Evolutionary conservation across 129 eudicot genomes (phyloP).

Genomic region (Escallonia rubra): DNA sequence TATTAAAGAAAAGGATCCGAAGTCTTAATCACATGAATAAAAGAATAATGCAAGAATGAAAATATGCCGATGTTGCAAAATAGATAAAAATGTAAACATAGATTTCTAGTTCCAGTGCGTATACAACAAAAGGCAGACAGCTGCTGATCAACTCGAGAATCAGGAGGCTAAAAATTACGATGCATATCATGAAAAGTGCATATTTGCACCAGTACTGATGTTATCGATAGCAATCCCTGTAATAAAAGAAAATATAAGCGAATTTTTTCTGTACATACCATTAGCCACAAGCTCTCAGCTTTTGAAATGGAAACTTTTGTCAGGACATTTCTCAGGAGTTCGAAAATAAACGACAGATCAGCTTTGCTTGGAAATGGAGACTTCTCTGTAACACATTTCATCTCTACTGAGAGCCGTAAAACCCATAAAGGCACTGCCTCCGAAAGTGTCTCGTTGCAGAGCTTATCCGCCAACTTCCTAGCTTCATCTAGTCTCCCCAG

Average conservation of each 20-base stretch:
- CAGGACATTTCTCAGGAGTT: constrained; percentile 44
- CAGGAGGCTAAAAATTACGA: too few relatives aligned
- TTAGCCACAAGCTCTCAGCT: constrained; percentile 74
- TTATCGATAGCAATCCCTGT: too few relatives aligned
- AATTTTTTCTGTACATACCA: constrained; percentile 44
- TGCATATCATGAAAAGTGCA: too few relatives aligned
- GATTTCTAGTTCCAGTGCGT: not conserved
- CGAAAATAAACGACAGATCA: constrained; percentile 38
- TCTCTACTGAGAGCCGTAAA: constrained; percentile 55
- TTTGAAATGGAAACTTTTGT: constrained; percentile 37
- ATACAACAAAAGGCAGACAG: not conserved
- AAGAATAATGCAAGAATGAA: too few relatives aligned
- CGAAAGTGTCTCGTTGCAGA: constrained; percentile 46
- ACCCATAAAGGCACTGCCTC: constrained; percentile 55
- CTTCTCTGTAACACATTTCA: constrained; percentile 20
- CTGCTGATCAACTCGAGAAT: not conserved
- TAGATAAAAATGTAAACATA: not conserved
- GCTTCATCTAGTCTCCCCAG: constrained; percentile 67
- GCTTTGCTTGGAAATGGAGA: constrained; percentile 40
- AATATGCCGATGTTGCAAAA: not conserved
- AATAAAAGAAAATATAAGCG: not conserved
- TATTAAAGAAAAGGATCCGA: too few relatives aligned
- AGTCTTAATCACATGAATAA: too few relatives aligned
- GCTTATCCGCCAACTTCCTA: constrained; percentile 47
- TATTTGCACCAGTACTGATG: too few relatives aligned